Conservation (phyloP, 1,284 basidiomycete species). For the Trichosporon coremiiforme region DNA sequence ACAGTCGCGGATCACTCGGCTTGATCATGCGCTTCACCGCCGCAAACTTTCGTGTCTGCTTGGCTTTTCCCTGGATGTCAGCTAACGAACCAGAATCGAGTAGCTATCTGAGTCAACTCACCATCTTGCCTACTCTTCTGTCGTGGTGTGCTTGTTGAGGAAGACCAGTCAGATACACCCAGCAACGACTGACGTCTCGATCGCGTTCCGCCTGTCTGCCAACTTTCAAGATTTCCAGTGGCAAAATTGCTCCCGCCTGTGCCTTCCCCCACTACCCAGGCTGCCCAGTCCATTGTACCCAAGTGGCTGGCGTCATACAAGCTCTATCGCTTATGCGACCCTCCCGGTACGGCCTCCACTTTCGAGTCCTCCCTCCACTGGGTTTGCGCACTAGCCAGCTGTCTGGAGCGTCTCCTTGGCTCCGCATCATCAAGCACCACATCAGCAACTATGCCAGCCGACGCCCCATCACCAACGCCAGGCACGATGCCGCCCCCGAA, state of each 20-base stretch:
- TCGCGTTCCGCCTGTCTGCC: neutral
- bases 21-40: constrained; percentile 93
- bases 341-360: constrained; percentile 25
- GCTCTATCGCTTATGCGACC: constrained; percentile 9
- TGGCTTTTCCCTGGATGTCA: constrained; percentile 76
- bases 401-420: neutral
- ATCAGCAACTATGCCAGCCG: constrained; percentile 27
- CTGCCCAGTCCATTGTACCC: too few species aligned
- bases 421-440: neutral
- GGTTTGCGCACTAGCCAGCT: too few species aligned
- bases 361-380: neutral
- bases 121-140: neutral
- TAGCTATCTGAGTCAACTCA: neutral
- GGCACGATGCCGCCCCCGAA: constrained; percentile 22
- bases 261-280: neutral
- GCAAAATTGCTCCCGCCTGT: constrained; percentile 21
- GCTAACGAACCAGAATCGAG: neutral
- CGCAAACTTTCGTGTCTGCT: constrained; percentile 93
- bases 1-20: constrained; percentile 92
- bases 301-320: neutral
- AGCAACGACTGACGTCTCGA: constrained; percentile 3
- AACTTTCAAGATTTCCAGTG: constrained; percentile 28
- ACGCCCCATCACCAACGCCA: constrained; percentile 33
- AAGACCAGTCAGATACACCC: neutral
- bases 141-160: neutral